A percentile compares a stretch with the other conserved stretches of the same genome.
These are phyloP conservation scores for Trichophyton equinum DNA, from an alignment of 2,329 filamentous ascomycete genomes.

Conservation along the genomic window DNA sequence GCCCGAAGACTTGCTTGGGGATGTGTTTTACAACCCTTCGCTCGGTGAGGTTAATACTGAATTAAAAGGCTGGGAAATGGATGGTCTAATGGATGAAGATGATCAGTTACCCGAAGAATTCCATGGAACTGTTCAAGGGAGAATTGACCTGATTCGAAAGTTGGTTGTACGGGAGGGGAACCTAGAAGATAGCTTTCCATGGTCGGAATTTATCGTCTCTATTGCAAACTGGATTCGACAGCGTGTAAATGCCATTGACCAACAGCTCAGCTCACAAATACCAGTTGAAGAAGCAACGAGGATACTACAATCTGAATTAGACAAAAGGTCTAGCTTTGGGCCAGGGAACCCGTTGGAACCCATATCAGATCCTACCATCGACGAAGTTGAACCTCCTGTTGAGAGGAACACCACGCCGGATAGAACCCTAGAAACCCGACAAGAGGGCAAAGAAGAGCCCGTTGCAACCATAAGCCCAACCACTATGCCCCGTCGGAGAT, in stretches of 20 bases:
- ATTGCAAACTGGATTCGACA: slow-evolving; percentile 37
- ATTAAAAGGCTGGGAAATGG: slow-evolving; percentile 11
- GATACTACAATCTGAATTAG: slow-evolving; percentile 13
- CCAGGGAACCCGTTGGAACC: background rate
- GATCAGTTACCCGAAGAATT: slow-evolving; percentile 6
- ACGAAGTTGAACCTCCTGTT: background rate
- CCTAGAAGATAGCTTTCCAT: slow-evolving; percentile 31
- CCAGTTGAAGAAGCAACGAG: slow-evolving; percentile 26
- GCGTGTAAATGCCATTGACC: slow-evolving; percentile 35
- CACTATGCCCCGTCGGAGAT: background rate
- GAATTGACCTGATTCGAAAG: slow-evolving; percentile 4
- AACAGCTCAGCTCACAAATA: slow-evolving; percentile 31
- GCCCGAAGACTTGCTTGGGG: slow-evolving; percentile 2
- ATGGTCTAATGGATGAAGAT: slow-evolving; percentile 9
- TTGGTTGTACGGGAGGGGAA: background rate
- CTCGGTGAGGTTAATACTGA: background rate
- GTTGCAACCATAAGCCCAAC: background rate
- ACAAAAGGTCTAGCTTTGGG: slow-evolving; percentile 24
- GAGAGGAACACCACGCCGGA: slow-evolving; percentile 1
- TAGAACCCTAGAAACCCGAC: background rate
- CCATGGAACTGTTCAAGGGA: slow-evolving; percentile 3
- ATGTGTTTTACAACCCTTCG: slow-evolving; percentile 6
- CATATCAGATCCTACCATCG: background rate
- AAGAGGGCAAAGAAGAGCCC: background rate
- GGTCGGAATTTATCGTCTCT: slow-evolving; percentile 36